Percentiles rank a stretch among this genome's conserved stretches.
Evolutionary conservation across 306 rosid genomes (phyloP).

Genomic region (Fagus crenata): DNA sequence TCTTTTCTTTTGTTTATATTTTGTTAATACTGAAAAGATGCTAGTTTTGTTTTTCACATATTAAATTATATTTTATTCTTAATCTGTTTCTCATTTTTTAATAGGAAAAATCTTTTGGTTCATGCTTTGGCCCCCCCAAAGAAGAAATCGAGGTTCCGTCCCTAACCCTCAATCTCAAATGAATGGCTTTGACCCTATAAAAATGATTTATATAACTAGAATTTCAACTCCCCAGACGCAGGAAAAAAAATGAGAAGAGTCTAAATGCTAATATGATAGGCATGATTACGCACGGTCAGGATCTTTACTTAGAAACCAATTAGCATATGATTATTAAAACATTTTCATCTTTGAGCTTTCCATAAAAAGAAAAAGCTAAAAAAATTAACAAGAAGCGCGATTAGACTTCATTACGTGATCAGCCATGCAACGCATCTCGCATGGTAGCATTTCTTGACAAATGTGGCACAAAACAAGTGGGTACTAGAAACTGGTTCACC

Average conservation of each 20-base stretch:
- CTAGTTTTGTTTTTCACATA: no score
- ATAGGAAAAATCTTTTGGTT: no score
- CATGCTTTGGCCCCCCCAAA: no score
- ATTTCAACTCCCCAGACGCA: neutral
- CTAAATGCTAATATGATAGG: neutral
- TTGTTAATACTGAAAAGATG: no score
- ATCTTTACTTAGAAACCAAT: neutral
- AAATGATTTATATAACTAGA: no score
- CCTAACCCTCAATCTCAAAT: no score
- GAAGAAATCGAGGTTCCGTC: no score
- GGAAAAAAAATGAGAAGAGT: neutral
- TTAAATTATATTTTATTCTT: no score
- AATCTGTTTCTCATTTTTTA: no score
- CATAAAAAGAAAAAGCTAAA: no score
- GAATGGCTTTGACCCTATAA: no score
- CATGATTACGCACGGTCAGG: neutral
- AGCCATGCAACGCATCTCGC: slow-evolving; percentile 41
- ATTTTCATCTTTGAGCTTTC: neutral
- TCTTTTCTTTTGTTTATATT: no score
- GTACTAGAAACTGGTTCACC: slow-evolving; percentile 32
- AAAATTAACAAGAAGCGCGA: neutral
- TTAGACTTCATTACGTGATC: neutral
- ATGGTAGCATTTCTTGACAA: slow-evolving; percentile 25
- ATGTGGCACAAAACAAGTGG: slow-evolving; percentile 17
- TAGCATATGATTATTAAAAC: neutral